phyloP scores from a whole-genome alignment of 2,329 filamentous ascomycete species.

The Rugonectria rugulosa region DNA sequence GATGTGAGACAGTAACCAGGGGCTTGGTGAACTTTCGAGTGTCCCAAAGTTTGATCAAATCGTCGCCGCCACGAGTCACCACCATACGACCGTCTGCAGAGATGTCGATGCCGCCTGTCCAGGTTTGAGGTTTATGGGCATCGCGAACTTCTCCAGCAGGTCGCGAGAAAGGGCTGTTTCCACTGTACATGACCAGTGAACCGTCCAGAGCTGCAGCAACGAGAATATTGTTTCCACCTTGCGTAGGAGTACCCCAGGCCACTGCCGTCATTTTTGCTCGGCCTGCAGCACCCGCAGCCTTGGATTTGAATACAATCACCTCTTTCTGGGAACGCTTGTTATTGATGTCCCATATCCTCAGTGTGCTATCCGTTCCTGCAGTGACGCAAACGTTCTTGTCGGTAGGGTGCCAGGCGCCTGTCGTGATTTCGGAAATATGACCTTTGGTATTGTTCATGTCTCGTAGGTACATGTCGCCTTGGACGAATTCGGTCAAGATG shows the following conservation, averaged over 20 bases:
- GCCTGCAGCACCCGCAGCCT: constrained; percentile 84
- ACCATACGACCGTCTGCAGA: constrained; percentile 90
- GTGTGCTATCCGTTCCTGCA: constrained; percentile 91
- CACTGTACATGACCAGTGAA: constrained; percentile 89
- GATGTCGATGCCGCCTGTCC: constrained; percentile 92
- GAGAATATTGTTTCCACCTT: constrained; percentile 81
- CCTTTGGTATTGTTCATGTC: constrained; percentile 99
- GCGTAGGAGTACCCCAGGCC: constrained; percentile 79
- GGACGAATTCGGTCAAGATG: constrained; percentile 85
- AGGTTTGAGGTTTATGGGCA: constrained; percentile 83
- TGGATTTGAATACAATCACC: constrained; percentile 95
- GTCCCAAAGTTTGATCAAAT: constrained; percentile 96
- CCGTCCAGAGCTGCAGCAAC: constrained; percentile 88
- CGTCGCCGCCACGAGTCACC: constrained; percentile 88
- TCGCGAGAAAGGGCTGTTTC: constrained; percentile 83
- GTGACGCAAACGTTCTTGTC: constrained; percentile 88
- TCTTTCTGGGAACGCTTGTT: constrained; percentile 89
- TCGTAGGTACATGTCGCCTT: constrained; percentile 97
- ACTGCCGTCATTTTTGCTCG: constrained; percentile 94
- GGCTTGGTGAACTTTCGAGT: constrained; percentile 94
- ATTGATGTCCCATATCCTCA: constrained; percentile 97
- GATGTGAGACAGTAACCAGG: constrained; percentile 78
- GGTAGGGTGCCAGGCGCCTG: constrained; percentile 88
- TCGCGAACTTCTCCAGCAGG: constrained; percentile 84
- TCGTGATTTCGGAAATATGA: constrained; percentile 90